phyloP scores from a whole-genome alignment of 2,329 filamentous ascomycete genomes.

The Phialophora macrospora region DNA sequence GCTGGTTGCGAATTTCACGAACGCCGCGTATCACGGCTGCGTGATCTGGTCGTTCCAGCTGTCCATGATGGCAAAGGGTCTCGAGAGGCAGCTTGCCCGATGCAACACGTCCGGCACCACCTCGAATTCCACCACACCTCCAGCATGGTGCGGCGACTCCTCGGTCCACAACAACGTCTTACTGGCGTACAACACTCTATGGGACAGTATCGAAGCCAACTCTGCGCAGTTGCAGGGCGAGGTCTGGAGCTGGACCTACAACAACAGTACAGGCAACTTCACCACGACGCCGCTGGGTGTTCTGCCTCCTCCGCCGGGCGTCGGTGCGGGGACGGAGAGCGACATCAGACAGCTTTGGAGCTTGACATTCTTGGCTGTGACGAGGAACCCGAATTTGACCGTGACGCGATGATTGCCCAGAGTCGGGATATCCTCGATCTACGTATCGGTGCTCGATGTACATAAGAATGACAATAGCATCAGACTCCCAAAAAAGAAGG shows the following conservation, averaged over 20 bases:
- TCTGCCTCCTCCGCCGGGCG: slow-evolving; percentile 55
- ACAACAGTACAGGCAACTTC: slow-evolving; percentile 51
- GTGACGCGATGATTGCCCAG: neutral
- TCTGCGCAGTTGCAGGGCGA: slow-evolving; percentile 58
- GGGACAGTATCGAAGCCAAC: slow-evolving; percentile 66
- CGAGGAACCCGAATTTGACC: slow-evolving; percentile 43
- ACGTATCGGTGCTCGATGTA: neutral
- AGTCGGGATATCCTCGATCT: neutral
- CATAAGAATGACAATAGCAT: neutral
- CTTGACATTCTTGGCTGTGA: slow-evolving; percentile 63
- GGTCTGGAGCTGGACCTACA: slow-evolving; percentile 68
- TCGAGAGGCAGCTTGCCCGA: slow-evolving; percentile 62
- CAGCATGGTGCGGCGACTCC: slow-evolving; percentile 58
- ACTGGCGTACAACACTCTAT: slow-evolving; percentile 63
- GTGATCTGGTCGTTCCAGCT: slow-evolving; percentile 70
- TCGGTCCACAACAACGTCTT: slow-evolving; percentile 53
- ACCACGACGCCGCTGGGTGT: slow-evolving; percentile 58
- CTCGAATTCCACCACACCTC: slow-evolving; percentile 34
- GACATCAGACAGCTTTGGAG: slow-evolving; percentile 64
- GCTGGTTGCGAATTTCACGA: slow-evolving; percentile 60
- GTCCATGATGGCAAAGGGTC: slow-evolving; percentile 66
- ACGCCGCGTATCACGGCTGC: slow-evolving; percentile 66
- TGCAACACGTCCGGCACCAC: slow-evolving; percentile 46
- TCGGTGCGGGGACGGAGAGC: slow-evolving; percentile 52
- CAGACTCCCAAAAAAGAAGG: neutral